Base-by-base conservation (phyloP, 208 protist genomes). In the Leishmania guyanensis region DNA sequence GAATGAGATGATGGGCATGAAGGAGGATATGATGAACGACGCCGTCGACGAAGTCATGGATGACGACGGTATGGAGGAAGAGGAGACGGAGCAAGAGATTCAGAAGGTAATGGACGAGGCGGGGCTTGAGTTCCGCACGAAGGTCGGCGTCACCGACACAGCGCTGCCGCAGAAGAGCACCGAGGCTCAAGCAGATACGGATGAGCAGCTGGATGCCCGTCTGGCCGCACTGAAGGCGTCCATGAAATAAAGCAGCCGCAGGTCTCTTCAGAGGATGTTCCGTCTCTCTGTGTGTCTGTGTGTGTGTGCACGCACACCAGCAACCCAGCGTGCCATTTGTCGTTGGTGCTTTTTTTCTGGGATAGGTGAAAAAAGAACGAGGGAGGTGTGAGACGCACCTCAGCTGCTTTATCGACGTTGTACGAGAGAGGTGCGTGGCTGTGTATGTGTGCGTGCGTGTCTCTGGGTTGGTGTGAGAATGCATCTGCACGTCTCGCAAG, bases 21-120 rank as follows among this genome's bases (percentile, higher is more conserved):
- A 99, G 93, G 96, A 99, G 80, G 99, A 99, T 73, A 99, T 99
- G 98, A 99, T 99, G 97, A 93, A 92, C 78, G 98, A 99, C 84
- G 92, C 92, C 51, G 92, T 98, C 62, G 97, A 98, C 81, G 93
- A 97, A 72, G 94, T 92, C 56, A 94, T 98, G 90, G 94, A 98
- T 73, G 94, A 97, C 43, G 94, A 97, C n/a, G 95, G 92, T 64
- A 91, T 92, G 69, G 94, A 98, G 86, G 94, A 98, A 84, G 95
- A 92, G 51, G 94, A 98, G 79, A 97, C 94, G 14, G 96, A 98
- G 80, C 79, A 91, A 58, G 92, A 97, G 79, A 94, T 98, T 74
- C 89, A 95, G 81, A 97, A 98, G 84, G 92, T 97, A 20, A 94
- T 98, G 85, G 96, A 98, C 77, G 94, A 98, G 88, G 93, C 92